Evolutionary conservation across 169 alveolate species (phyloP).

Genomic region (Cryptosporidium parvum): DNA sequence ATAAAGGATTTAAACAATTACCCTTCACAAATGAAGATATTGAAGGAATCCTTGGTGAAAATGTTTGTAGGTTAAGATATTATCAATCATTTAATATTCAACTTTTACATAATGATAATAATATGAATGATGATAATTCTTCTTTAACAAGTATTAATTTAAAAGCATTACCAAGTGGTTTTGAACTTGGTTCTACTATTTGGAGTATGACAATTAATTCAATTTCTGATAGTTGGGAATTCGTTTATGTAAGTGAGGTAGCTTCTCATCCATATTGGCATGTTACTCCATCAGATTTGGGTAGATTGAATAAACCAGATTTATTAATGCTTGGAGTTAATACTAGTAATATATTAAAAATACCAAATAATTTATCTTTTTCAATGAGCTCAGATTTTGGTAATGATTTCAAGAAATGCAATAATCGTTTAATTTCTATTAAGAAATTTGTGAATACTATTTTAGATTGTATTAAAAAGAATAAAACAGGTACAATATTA

Average conservation of each 20-base stretch:
- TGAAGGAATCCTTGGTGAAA: constrained; percentile 70
- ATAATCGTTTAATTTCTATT: constrained; percentile 27
- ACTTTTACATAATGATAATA: constrained; percentile 24
- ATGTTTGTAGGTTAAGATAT: constrained; percentile 68
- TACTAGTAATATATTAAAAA: background rate
- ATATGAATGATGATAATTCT: background rate
- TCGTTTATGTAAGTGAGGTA: constrained; percentile 29
- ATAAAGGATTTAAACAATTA: constrained; percentile 16
- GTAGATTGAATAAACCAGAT: constrained; percentile 57
- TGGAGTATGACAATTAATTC: constrained; percentile 59
- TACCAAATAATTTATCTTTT: constrained; percentile 1
- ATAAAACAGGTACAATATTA: constrained; percentile 62
- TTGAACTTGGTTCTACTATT: constrained; percentile 66
- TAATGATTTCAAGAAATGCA: background rate
- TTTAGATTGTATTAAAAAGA: constrained; percentile 48
- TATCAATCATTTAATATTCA: constrained; percentile 67
- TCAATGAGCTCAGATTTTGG: constrained; percentile 12
- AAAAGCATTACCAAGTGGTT: constrained; percentile 69
- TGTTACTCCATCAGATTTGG: constrained; percentile 70
- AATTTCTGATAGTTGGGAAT: constrained; percentile 40
- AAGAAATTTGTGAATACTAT: constrained; percentile 38
- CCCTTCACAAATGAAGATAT: constrained; percentile 56
- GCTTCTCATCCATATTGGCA: constrained; percentile 75
- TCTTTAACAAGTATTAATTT: constrained; percentile 8
- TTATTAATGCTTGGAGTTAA: constrained; percentile 31